A percentile compares a stretch with the other conserved stretches of the same genome.
Conservation (phyloP, 495 filamentous ascomycete genomes). For the Parathielavia hyrcaniae region DNA sequence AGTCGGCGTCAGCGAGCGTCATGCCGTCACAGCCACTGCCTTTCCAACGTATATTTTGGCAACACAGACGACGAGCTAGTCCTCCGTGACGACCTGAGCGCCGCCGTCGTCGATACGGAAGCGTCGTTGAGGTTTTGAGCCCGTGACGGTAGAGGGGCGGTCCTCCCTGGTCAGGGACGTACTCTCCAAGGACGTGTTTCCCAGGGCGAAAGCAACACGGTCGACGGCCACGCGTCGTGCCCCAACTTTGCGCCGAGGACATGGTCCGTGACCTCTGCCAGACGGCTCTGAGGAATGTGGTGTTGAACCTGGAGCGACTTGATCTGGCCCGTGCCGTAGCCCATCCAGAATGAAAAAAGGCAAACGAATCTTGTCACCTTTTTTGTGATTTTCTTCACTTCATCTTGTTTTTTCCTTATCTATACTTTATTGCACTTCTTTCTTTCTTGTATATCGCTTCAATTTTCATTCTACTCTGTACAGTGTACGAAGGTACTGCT, state of each 20-base stretch:
- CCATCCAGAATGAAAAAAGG: too few relatives aligned
- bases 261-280: not conserved
- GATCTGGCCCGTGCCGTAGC: too few relatives aligned
- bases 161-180: not conserved
- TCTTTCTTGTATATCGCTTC: too few relatives aligned
- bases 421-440: too few relatives aligned
- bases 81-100: slow-evolving; percentile 1
- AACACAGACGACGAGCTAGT: not conserved
- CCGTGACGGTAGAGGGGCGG: slow-evolving; percentile 2
- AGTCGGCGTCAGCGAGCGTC: slow-evolving; percentile 1
- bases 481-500: too few relatives aligned
- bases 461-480: too few relatives aligned
- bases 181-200: not conserved
- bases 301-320: not conserved
- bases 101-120: not conserved
- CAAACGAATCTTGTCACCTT: too few relatives aligned
- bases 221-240: not conserved
- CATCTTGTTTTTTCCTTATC: too few relatives aligned
- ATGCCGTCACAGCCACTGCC: slow-evolving; percentile 1
- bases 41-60: slow-evolving; percentile 11
- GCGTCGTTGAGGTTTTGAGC: not conserved
- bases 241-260: not conserved
- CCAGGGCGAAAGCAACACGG: not conserved
- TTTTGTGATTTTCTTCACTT: too few relatives aligned
- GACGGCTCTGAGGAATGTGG: slow-evolving; percentile 1